phyloP scores from a whole-genome alignment of 495 filamentous ascomycete species.

The Chaetomium fimeti region DNA sequence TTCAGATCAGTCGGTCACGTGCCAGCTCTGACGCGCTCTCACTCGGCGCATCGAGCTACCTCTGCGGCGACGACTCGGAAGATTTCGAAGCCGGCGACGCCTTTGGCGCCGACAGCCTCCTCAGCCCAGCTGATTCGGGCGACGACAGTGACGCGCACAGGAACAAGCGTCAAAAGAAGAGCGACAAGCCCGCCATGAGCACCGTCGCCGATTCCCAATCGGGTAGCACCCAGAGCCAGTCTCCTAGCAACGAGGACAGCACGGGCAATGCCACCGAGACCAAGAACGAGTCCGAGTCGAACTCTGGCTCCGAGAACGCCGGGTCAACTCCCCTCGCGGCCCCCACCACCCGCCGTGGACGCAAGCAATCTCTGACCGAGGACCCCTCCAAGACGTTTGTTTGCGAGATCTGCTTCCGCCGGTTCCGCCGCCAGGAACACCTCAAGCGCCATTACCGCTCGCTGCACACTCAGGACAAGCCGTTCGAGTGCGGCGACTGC shows the following conservation, averaged over 20 bases:
- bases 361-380: slow-evolving; percentile 97
- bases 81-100: slow-evolving; percentile 60
- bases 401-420: slow-evolving; percentile 90
- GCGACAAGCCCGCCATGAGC: slow-evolving; percentile 50
- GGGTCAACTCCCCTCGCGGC: slow-evolving; percentile 49
- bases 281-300: slow-evolving; percentile 32
- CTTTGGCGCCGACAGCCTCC: slow-evolving; percentile 52
- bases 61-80: slow-evolving; percentile 73
- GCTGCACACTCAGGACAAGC: slow-evolving; percentile 97
- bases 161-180: slow-evolving; percentile 67
- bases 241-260: slow-evolving; percentile 29
- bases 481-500: slow-evolving; percentile 94
- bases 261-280: slow-evolving; percentile 24
- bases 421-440: slow-evolving; percentile 98
- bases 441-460: slow-evolving; percentile 98
- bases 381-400: slow-evolving; percentile 98
- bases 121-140: slow-evolving; percentile 49
- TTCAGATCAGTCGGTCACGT: slow-evolving; percentile 71
- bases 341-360: slow-evolving; percentile 85
- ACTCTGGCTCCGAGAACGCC: slow-evolving; percentile 31
- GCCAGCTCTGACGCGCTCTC: slow-evolving; percentile 64
- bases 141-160: slow-evolving; percentile 49
- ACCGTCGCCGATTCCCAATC: slow-evolving; percentile 44
- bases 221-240: slow-evolving; percentile 41
- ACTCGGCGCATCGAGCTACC: slow-evolving; percentile 70